Conservation (phyloP, 495 filamentous ascomycete genomes). For the Penicillium psychrofluorescens region DNA sequence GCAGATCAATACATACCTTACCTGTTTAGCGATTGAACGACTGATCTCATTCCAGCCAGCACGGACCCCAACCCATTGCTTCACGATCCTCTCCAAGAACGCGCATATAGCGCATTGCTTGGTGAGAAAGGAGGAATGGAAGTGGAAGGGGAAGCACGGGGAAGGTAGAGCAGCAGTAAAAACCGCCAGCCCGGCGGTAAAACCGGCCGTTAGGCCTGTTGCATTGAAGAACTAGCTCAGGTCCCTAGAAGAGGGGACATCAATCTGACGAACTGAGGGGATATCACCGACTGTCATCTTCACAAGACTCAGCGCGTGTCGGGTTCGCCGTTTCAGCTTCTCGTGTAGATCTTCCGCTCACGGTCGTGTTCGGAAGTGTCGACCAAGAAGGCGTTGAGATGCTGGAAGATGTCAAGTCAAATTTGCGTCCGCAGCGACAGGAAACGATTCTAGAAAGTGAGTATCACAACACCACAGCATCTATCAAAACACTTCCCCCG, state of each 20-base stretch:
- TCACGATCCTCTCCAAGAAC: conserved; percentile 37
- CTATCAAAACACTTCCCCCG: too few species aligned
- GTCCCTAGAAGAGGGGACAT: background rate
- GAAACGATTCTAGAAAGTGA: background rate
- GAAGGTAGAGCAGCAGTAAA: conserved; percentile 3
- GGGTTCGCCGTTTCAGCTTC: too few species aligned
- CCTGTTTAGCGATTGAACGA: too few species aligned
- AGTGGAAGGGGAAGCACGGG: conserved; percentile 7
- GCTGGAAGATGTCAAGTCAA: too few species aligned
- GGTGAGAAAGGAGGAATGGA: conserved; percentile 32
- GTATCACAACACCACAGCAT: background rate
- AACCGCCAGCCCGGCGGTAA: background rate
- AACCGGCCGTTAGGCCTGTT: background rate
- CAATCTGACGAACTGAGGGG: too few species aligned
- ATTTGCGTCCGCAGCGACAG: background rate
- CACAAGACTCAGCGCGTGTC: too few species aligned
- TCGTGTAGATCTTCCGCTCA: too few species aligned
- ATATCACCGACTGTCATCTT: too few species aligned
- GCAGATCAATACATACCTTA: too few species aligned
- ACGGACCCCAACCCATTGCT: background rate
- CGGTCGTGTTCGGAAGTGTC: too few species aligned
- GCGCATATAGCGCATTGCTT: conserved; percentile 33
- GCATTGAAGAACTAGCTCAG: conserved; percentile 3
- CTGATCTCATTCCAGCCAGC: background rate
- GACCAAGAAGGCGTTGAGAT: too few species aligned